Percentiles rank a stretch among this genome's conserved stretches.
Conservation (phyloP, 2,329 filamentous ascomycete genomes). For the Ascochyta clinopodiicola region DNA sequence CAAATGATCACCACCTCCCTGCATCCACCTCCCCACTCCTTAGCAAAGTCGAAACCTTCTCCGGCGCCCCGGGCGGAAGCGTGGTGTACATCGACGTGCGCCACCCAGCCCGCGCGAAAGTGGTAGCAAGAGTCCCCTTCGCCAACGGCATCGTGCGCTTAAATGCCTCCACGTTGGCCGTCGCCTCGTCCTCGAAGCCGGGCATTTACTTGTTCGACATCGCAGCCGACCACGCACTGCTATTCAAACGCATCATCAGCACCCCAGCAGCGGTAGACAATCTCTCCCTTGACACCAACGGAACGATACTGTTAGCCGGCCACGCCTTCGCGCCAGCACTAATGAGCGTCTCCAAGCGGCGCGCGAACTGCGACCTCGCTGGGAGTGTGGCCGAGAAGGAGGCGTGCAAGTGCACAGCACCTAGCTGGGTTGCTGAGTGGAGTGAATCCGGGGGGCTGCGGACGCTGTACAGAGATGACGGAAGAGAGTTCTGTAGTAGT, state of each 20-base stretch:
- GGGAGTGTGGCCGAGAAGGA: constrained; percentile 25
- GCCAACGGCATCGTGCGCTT: constrained; percentile 52
- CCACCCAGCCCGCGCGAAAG: constrained; percentile 16
- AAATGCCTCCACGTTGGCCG: constrained; percentile 47
- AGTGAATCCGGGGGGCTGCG: constrained; percentile 40
- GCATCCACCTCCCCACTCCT: constrained; percentile 33
- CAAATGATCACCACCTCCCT: constrained; percentile 53
- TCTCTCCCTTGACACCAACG: constrained; percentile 46
- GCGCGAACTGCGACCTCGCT: constrained; percentile 26
- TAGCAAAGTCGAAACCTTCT: constrained; percentile 49
- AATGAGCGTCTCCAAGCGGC: constrained; percentile 27
- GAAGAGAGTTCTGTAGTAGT: constrained; percentile 46
- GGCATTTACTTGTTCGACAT: constrained; percentile 47
- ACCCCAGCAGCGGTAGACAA: constrained; percentile 51
- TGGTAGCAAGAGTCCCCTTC: constrained; percentile 47
- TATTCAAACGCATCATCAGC: constrained; percentile 18
- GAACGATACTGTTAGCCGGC: constrained; percentile 51
- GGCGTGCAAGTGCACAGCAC: constrained; percentile 36
- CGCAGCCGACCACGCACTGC: constrained; percentile 17
- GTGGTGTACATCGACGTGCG: constrained; percentile 46
- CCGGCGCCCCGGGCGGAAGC: constrained; percentile 44
- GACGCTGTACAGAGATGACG: constrained; percentile 45
- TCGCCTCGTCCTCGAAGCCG: constrained; percentile 46
- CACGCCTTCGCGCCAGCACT: constrained; percentile 49
- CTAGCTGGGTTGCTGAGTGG: constrained; percentile 52